These are phyloP conservation scores for Benincasa hispida DNA, from an alignment of 306 rosid species.

Conservation along the genomic window DNA sequence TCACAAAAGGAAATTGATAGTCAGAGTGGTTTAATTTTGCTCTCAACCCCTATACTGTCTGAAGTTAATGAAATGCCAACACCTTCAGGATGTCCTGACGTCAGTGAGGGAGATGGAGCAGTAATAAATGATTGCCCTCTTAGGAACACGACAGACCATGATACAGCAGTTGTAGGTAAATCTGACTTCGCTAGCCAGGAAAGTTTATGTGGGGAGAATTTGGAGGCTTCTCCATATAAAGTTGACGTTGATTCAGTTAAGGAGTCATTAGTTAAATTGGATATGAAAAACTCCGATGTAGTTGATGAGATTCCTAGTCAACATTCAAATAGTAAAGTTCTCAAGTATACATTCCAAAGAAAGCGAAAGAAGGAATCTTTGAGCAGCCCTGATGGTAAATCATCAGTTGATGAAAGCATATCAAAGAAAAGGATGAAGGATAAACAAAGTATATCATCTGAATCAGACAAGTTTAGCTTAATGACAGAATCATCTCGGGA, in stretches of 20 bases:
- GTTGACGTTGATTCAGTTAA: conserved; percentile 20
- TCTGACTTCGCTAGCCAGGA: conserved; percentile 31
- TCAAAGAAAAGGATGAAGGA: conserved; percentile 29
- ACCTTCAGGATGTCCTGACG: conserved; percentile 19
- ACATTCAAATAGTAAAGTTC: conserved; percentile 35
- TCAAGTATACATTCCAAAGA: conserved; percentile 68
- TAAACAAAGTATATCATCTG: conserved; percentile 29
- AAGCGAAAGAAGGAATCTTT: conserved; percentile 59
- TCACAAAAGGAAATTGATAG: conserved; percentile 28
- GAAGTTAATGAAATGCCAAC: conserved; percentile 17
- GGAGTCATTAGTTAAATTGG: conserved; percentile 18
- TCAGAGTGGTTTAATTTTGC: conserved; percentile 25
- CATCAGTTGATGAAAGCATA: conserved; percentile 24
- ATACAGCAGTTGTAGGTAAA: conserved; percentile 22
- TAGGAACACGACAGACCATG: conserved; percentile 22
- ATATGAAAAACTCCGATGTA: conserved; percentile 25
- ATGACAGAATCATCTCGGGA: conserved; percentile 43
- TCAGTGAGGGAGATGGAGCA: conserved; percentile 21
- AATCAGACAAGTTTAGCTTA: conserved; percentile 42
- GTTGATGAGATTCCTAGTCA: conserved; percentile 30
- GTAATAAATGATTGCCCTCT: conserved; percentile 24
- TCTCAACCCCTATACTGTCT: conserved; percentile 9
- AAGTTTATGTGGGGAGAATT: conserved; percentile 25
- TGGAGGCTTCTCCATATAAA: conserved; percentile 24
- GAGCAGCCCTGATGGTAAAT: conserved; percentile 26